A percentile compares a stretch with the other conserved stretches of the same genome.
These are phyloP conservation scores for Tolypocladium paradoxum DNA, from an alignment of 2,329 filamentous ascomycete genomes.

Conservation along the genomic window DNA sequence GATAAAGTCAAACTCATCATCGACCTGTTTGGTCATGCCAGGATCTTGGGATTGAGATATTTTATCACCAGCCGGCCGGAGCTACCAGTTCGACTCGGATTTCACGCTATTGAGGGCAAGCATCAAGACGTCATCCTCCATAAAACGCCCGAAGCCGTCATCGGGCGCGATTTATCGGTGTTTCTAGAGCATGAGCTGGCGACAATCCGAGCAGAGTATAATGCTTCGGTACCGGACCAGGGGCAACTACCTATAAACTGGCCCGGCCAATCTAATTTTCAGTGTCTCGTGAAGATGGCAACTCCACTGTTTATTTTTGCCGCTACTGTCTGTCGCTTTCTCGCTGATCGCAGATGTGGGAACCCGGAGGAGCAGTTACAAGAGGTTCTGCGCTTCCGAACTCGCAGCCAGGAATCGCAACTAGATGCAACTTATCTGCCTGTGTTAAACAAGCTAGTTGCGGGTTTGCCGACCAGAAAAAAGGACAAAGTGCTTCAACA, in stretches of 20 bases:
- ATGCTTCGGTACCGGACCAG: not conserved
- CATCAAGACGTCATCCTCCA: constrained; percentile 22
- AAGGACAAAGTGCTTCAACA: not conserved
- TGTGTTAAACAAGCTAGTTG: too few species aligned
- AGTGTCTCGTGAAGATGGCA: constrained; percentile 16
- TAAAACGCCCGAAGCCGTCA: constrained; percentile 14
- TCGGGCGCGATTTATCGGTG: too few species aligned
- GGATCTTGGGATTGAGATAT: too few species aligned
- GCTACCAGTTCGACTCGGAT: constrained; percentile 23
- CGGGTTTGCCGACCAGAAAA: too few species aligned
- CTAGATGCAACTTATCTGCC: not conserved
- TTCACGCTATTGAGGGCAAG: constrained; percentile 13
- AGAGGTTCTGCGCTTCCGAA: not conserved
- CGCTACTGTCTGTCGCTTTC: constrained; percentile 18
- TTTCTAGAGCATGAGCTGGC: constrained; percentile 24
- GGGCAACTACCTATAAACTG: constrained; percentile 12
- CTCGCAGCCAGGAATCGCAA: not conserved
- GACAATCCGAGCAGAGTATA: constrained; percentile 16
- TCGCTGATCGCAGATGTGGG: constrained; percentile 7
- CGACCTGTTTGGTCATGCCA: constrained; percentile 4
- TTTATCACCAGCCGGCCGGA: constrained; percentile 34
- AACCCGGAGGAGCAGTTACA: not conserved
- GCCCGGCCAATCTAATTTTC: constrained; percentile 10
- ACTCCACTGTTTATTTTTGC: constrained; percentile 25
- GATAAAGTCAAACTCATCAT: constrained; percentile 21